phyloP scores from a whole-genome alignment of 176 grass and related monocot species.

The Saccharum spontaneum region DNA sequence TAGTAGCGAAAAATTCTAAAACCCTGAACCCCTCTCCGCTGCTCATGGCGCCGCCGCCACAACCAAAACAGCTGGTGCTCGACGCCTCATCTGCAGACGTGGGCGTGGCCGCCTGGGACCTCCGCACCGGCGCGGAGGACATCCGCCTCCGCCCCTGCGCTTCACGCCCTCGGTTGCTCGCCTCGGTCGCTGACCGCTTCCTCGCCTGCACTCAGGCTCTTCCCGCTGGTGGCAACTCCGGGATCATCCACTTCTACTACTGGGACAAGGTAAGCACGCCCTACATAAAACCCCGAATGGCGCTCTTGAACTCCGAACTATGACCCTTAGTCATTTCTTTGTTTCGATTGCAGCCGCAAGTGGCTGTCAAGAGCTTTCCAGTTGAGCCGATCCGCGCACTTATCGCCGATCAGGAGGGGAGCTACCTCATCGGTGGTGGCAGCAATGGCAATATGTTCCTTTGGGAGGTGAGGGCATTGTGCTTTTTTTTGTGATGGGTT shows the following conservation, averaged over 20 bases:
- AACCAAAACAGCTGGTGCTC: slow-evolving; percentile 47
- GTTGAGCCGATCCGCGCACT: slow-evolving; percentile 75
- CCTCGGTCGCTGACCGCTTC: slow-evolving; percentile 57
- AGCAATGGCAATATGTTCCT: slow-evolving; percentile 69
- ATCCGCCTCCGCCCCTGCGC: slow-evolving; percentile 58
- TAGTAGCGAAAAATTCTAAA: no score
- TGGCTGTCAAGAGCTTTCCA: slow-evolving; percentile 81
- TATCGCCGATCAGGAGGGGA: slow-evolving; percentile 70
- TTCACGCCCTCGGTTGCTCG: slow-evolving; percentile 50
- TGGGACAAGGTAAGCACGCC: slow-evolving; percentile 67
- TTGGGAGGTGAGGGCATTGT: slow-evolving; percentile 68
- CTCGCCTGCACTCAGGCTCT: slow-evolving; percentile 63
- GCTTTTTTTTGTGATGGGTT: not conserved
- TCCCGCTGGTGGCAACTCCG: slow-evolving; percentile 38
- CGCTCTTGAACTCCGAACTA: not conserved
- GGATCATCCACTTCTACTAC: slow-evolving; percentile 69
- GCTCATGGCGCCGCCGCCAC: slow-evolving; percentile 21
- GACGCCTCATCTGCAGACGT: slow-evolving; percentile 59
- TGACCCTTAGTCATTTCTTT: not conserved
- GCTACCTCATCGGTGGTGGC: slow-evolving; percentile 78
- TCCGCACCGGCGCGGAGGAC: slow-evolving; percentile 53
- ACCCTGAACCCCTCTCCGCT: no score
- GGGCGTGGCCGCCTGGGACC: slow-evolving; percentile 62
- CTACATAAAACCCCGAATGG: not conserved
- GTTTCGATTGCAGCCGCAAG: slow-evolving; percentile 60